Evolutionary conservation across 2,329 filamentous ascomycete species (phyloP).

Genomic region (Aspergillus tubingensis): DNA sequence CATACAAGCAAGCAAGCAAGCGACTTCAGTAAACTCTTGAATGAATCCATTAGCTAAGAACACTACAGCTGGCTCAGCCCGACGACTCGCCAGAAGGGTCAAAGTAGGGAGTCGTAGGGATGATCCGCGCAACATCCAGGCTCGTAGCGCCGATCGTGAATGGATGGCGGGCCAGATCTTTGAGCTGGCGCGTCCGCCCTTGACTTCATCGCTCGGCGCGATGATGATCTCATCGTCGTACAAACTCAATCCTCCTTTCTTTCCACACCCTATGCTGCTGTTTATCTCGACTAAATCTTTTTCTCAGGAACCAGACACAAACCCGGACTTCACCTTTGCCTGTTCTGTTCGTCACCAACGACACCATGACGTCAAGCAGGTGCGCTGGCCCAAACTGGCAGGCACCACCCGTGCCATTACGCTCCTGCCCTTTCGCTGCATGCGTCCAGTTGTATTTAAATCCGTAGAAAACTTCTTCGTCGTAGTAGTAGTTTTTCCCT

Average conservation of each 20-base stretch:
- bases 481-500: neutral
- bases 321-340: neutral
- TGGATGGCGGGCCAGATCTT: neutral
- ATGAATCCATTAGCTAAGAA: no score
- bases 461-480: neutral
- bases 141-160: neutral
- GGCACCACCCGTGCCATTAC: neutral
- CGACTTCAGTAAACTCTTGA: no score
- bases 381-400: conserved; percentile 1
- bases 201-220: neutral
- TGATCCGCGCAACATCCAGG: neutral
- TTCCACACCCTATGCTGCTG: neutral
- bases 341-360: neutral
- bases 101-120: neutral
- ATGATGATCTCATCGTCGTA: conserved; percentile 3
- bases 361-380: conserved; percentile 14
- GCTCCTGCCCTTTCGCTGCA: neutral
- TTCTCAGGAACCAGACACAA: no score
- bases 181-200: neutral
- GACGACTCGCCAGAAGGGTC: no score
- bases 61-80: no score
- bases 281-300: no score
- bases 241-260: neutral
- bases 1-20: no score
- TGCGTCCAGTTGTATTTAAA: neutral